phyloP scores from a whole-genome alignment of 768 basidiomycete species.

The Russula vinacea region DNA sequence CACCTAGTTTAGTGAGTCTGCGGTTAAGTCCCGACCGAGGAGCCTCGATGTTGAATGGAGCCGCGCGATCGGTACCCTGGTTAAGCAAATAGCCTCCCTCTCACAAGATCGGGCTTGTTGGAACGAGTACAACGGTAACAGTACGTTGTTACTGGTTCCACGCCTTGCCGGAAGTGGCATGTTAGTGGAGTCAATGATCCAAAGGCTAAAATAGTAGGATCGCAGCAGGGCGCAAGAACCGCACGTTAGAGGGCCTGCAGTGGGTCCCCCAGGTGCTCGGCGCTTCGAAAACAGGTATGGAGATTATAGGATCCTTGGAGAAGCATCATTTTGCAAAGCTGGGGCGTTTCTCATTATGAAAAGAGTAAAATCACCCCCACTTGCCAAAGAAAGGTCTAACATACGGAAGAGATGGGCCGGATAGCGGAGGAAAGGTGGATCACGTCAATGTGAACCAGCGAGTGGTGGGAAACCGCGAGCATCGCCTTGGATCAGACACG shows the following conservation, averaged over 20 bases:
- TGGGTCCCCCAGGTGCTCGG: neutral
- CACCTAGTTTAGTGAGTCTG: neutral
- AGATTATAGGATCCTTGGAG: conserved; percentile 4
- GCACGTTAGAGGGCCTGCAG: conserved; percentile 14
- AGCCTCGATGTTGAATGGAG: conserved; percentile 10
- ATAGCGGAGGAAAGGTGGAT: conserved; percentile 7
- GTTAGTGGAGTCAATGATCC: neutral
- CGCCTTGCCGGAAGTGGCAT: neutral
- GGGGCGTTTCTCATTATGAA: conserved; percentile 5
- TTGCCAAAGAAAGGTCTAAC: neutral
- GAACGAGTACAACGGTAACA: neutral
- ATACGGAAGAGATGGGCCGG: conserved; percentile 5
- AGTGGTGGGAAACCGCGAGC: neutral
- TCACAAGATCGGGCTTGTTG: neutral
- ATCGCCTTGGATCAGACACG: conserved; percentile 1
- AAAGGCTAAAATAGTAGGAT: neutral
- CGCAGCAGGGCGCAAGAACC: conserved; percentile 2
- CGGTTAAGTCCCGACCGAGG: conserved; percentile 7
- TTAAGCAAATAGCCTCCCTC: neutral
- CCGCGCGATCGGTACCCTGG: conserved; percentile 7
- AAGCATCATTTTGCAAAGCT: neutral
- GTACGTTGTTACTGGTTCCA: neutral
- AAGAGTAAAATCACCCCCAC: neutral
- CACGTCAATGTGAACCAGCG: neutral
- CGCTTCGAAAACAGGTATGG: neutral